A percentile compares a stretch with the other conserved stretches of the same genome.
Conservation (phyloP, 805 yeast species). For the Metschnikowia borealis region DNA sequence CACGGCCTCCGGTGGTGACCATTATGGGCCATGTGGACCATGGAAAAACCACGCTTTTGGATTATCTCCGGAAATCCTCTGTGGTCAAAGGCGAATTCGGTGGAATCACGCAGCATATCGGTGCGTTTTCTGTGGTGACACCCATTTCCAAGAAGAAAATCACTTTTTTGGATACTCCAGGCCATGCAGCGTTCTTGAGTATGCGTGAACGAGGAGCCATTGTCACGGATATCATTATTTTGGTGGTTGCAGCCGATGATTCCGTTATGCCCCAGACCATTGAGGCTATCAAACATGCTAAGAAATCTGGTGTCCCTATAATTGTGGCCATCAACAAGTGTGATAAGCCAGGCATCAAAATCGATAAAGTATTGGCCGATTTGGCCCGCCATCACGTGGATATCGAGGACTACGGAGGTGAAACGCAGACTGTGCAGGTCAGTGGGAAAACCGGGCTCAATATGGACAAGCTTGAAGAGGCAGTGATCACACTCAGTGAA, state of each 20-base stretch:
- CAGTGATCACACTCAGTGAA: conserved; percentile 80
- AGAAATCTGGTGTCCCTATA: conserved; percentile 72
- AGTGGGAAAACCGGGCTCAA: conserved; percentile 88
- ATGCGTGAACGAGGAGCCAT: conserved; percentile 97
- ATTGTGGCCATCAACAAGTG: conserved; percentile 92
- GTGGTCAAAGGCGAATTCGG: conserved; percentile 86
- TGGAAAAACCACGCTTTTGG: conserved; percentile 93
- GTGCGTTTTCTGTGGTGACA: conserved; percentile 88
- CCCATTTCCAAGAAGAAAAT: conserved; percentile 70
- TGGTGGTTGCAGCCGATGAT: conserved; percentile 96
- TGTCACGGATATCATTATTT: conserved; percentile 84
- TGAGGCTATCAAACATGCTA: conserved; percentile 93
- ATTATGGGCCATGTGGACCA: conserved; percentile 99
- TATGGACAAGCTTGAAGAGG: conserved; percentile 86
- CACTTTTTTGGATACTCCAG: conserved; percentile 95
- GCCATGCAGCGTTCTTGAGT: conserved; percentile 93
- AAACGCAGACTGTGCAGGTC: conserved; percentile 80
- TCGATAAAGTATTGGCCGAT: conserved; percentile 75
- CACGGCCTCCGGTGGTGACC: conserved; percentile 91
- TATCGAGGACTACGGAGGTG: conserved; percentile 93
- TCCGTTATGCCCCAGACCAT: conserved; percentile 96
- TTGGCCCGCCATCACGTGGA: conserved; percentile 73
- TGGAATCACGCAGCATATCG: conserved; percentile 97
- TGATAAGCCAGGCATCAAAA: conserved; percentile 72
- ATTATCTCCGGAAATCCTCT: conserved; percentile 77